Evolutionary conservation across 768 basidiomycete genomes (phyloP), one percentile per base, ranked within the genome.

Genomic region (Dentipellis fragilis): DNA sequence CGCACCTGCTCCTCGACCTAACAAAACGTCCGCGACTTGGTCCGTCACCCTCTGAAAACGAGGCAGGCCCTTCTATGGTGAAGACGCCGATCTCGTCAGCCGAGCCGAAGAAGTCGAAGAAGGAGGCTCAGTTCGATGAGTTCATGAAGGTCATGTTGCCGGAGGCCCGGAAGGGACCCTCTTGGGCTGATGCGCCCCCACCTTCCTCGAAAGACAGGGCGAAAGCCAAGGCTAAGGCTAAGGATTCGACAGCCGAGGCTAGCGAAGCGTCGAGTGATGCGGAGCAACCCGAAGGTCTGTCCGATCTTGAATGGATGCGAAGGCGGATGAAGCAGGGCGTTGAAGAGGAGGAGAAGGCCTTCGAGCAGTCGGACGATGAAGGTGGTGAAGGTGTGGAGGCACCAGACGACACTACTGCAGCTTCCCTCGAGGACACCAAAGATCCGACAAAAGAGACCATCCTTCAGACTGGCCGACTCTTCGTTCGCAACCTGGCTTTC

Each of bases 401-500:
- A 34, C 49, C 56, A n/a, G 67, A 58, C 21, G 54, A 53, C 17
- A 59, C 57, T 39, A 57, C 58, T n/a, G 52, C 46, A 62, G 54
- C 53, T 56, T 21, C 16, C 5, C 59, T 38, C 17, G 57, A 53
- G 3, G 54, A 59, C 48, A 50, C 38, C 47, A 52, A 55, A 17
- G 42, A 56, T 17, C 60, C 68, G 2, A 60, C 62, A 1, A 70
- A 71, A 57, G 62, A 67, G 23, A 80, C 83, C 1, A 86, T 95
- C 52, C 70, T 85, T 4, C 76, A 79, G 55, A 94, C 93, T 0
- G 78, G 81, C 1, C 81, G 94, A 4, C 72, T 98, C 2, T 98
- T 98, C 65, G 72, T 99, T 5, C 90, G 96, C n/a, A 99, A 98
- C 65, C 70, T 99, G n/a, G 77, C 93, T 0, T 98, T 93, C 64